A percentile compares a stretch with the other conserved stretches of the same genome.
Evolutionary conservation across 2,329 filamentous ascomycete genomes (phyloP).

Genomic region (Colletotrichum acutatum): DNA sequence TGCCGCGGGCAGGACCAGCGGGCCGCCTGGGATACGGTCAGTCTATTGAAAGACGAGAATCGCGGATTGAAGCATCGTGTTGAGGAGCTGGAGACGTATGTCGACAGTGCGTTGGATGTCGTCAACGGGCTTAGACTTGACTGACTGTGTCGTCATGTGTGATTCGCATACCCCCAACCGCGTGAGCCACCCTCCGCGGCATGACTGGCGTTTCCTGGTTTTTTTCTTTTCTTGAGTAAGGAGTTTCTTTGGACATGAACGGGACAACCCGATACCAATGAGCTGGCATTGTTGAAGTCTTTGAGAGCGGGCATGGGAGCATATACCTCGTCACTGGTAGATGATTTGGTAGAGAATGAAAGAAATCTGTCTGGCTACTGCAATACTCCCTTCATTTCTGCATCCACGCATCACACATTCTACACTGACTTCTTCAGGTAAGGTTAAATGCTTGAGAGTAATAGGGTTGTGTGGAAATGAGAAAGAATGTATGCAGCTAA

Average conservation of each 20-base stretch:
- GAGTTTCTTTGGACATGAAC: background rate
- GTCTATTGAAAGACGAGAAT: constrained; percentile 71
- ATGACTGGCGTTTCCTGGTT: constrained; percentile 16
- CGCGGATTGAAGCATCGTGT: constrained; percentile 69
- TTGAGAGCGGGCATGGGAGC: constrained; percentile 6
- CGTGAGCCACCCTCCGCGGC: background rate
- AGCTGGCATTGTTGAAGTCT: constrained; percentile 32
- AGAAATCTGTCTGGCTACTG: constrained; percentile 1
- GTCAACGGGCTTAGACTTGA: constrained; percentile 66
- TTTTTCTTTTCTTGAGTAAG: constrained; percentile 10
- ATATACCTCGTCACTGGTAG: constrained; percentile 16
- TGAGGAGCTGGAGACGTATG: constrained; percentile 66
- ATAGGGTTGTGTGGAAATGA: background rate
- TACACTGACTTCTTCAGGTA: background rate
- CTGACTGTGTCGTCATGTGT: background rate
- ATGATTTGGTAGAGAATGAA: constrained; percentile 14
- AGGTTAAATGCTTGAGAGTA: background rate
- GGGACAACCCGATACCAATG: constrained; percentile 29
- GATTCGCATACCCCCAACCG: background rate
- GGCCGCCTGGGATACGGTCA: constrained; percentile 74
- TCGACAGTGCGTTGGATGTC: constrained; percentile 70
- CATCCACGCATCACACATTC: no score
- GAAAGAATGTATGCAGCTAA: background rate
- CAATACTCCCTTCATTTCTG: no score
- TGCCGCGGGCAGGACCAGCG: constrained; percentile 69